Conservation (phyloP, 306 rosid genomes). For the Echinosophora koreensis region DNA sequence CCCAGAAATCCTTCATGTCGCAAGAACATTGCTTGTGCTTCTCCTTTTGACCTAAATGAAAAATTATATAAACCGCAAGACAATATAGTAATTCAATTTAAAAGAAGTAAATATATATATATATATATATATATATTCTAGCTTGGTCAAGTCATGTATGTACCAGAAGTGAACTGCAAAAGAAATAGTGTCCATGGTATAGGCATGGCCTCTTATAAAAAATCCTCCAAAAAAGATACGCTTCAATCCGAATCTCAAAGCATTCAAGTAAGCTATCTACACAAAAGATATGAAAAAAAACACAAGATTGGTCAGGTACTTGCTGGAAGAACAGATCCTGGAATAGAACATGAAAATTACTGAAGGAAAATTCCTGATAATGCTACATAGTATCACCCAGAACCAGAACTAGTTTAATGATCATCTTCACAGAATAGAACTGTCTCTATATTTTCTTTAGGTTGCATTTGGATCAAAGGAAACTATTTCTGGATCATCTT, state of each 20-base stretch:
- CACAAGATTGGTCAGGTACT: conserved; percentile 26
- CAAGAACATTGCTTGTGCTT: conserved; percentile 94
- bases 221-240: conserved; percentile 98
- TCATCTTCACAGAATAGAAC: conserved; percentile 17
- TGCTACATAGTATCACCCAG: conserved; percentile 25
- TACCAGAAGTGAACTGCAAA: conserved; percentile 97
- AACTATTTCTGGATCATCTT: conserved; percentile 10
- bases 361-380: conserved; percentile 29
- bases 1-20: conserved; percentile 98
- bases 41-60: conserved; percentile 87
- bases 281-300: conserved; percentile 40
- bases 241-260: conserved; percentile 84
- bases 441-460: conserved; percentile 32
- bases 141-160: conserved; percentile 13
- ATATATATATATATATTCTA: conserved; percentile 10
- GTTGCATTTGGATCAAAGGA: conserved; percentile 22
- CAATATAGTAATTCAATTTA: conserved; percentile 30
- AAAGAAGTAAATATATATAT: background rate
- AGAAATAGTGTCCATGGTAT: conserved; percentile 98
- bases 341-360: conserved; percentile 25
- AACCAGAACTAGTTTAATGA: conserved; percentile 20
- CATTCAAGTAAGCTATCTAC: conserved; percentile 93
- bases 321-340: conserved; percentile 28
- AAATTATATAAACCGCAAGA: conserved; percentile 42
- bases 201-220: conserved; percentile 98